phyloP scores from a whole-genome alignment of 2,329 filamentous ascomycete genomes.

The Ophiocordyceps camponoti-saundersi region DNA sequence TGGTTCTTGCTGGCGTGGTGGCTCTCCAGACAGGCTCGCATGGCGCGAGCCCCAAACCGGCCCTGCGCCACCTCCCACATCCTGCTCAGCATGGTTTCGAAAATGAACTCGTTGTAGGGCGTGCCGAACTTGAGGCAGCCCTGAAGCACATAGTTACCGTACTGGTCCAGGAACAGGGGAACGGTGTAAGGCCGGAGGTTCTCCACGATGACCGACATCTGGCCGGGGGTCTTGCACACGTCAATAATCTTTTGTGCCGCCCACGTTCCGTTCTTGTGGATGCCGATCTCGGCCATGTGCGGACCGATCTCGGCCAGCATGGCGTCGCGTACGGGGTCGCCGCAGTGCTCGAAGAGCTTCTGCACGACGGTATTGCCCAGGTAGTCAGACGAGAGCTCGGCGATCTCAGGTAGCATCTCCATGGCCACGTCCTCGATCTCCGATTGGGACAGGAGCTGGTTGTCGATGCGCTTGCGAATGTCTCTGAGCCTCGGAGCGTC shows the following conservation, averaged over 20 bases:
- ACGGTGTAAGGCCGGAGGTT: slow-evolving; percentile 73
- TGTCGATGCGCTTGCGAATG: slow-evolving; percentile 94
- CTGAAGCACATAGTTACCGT: slow-evolving; percentile 95
- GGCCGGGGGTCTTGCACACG: slow-evolving; percentile 67
- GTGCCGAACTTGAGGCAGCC: slow-evolving; percentile 84
- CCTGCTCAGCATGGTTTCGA: slow-evolving; percentile 86
- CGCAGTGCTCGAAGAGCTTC: slow-evolving; percentile 94
- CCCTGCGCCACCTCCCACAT: slow-evolving; percentile 92
- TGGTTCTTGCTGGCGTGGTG: slow-evolving; percentile 91
- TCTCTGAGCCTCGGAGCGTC: slow-evolving; percentile 90
- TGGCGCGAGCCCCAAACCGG: slow-evolving; percentile 83
- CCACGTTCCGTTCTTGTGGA: slow-evolving; percentile 99
- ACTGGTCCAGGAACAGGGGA: slow-evolving; percentile 89
- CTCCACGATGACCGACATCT: slow-evolving; percentile 75
- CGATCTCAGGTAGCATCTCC: slow-evolving; percentile 92
- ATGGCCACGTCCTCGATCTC: slow-evolving; percentile 88
- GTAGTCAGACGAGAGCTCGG: slow-evolving; percentile 88
- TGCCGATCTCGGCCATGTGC: slow-evolving; percentile 87
- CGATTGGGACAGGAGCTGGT: slow-evolving; percentile 65
- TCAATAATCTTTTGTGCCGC: slow-evolving; percentile 99
- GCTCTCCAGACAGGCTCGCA: slow-evolving; percentile 92
- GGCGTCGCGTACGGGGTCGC: slow-evolving; percentile 72
- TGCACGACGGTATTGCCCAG: slow-evolving; percentile 98
- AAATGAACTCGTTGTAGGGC: slow-evolving; percentile 90
- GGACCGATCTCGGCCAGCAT: slow-evolving; percentile 83